Conservation (phyloP, 768 basidiomycete species). For the Phanerodontia chrysosporium region DNA sequence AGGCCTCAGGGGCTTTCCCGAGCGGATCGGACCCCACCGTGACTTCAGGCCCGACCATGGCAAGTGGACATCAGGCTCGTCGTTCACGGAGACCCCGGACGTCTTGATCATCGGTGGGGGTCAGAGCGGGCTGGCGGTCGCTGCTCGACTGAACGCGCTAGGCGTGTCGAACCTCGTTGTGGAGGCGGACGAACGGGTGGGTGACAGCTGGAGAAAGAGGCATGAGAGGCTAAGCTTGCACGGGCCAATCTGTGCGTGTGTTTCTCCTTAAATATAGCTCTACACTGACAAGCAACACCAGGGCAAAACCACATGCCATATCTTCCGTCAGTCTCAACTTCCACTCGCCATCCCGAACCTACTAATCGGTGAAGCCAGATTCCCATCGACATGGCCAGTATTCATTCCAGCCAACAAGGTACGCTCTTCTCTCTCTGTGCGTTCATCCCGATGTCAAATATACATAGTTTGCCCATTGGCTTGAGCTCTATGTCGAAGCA, state of each 20-base stretch:
- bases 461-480: conserved; percentile 68
- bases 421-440: not conserved
- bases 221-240: conserved; percentile 68
- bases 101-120: conserved; percentile 38
- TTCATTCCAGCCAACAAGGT: conserved; percentile 26
- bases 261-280: not conserved
- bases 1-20: conserved; percentile 47
- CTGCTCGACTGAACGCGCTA: conserved; percentile 53
- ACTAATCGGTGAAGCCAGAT: conserved; percentile 17
- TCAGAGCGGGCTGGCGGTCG: conserved; percentile 53
- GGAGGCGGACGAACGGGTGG: conserved; percentile 56
- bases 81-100: conserved; percentile 46
- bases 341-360: too few relatives aligned
- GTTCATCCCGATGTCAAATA: not conserved
- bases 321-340: conserved; percentile 32
- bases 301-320: conserved; percentile 49
- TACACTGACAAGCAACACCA: conserved; percentile 8
- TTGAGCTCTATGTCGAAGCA: conserved; percentile 57
- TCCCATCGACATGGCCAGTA: not conserved
- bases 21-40: conserved; percentile 42
- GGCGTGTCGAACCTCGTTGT: conserved; percentile 50
- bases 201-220: conserved; percentile 63
- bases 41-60: conserved; percentile 43
- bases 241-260: conserved; percentile 57
- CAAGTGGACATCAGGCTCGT: conserved; percentile 46